Conservation (phyloP, 23 red algal genomes). For the Gracilaria caudata region DNA sequence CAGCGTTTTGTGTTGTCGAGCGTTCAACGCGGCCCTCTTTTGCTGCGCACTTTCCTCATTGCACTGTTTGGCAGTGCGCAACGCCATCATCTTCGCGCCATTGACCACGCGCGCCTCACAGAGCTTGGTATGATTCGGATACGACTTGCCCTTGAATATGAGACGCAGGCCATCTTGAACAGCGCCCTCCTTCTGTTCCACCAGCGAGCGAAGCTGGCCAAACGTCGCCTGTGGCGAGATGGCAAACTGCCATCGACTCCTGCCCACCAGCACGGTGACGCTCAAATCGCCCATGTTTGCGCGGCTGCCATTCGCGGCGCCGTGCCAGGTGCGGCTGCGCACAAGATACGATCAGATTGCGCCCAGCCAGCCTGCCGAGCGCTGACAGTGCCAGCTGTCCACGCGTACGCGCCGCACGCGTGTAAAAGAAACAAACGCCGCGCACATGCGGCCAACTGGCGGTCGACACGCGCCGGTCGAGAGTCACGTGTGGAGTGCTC, state of each 20-base stretch:
- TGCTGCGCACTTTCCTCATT: background rate
- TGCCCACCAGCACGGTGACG: constrained; percentile 8
- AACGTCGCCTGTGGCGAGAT: background rate
- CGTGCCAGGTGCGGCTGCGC: background rate
- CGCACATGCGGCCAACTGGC: background rate
- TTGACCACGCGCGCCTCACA: background rate
- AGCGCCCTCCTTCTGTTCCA: background rate
- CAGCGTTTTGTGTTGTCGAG: background rate
- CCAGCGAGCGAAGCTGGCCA: background rate
- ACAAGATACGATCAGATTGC: too few species aligned
- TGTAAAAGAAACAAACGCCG: background rate
- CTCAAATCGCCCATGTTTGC: background rate
- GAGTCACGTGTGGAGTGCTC: background rate
- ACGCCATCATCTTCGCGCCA: constrained; percentile 36
- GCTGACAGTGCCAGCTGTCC: background rate
- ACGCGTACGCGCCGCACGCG: background rate
- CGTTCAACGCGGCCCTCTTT: background rate
- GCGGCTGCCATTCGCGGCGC: too few species aligned
- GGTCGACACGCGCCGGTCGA: too few species aligned
- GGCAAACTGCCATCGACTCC: background rate
- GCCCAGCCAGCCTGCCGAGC: too few species aligned
- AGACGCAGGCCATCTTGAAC: constrained; percentile 10
- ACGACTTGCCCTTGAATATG: constrained; percentile 13
- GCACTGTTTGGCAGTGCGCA: constrained; percentile 15
- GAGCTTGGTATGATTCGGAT: background rate